Base-by-base conservation (phyloP, 306 rosid genomes). In the Rosa chinensis region DNA sequence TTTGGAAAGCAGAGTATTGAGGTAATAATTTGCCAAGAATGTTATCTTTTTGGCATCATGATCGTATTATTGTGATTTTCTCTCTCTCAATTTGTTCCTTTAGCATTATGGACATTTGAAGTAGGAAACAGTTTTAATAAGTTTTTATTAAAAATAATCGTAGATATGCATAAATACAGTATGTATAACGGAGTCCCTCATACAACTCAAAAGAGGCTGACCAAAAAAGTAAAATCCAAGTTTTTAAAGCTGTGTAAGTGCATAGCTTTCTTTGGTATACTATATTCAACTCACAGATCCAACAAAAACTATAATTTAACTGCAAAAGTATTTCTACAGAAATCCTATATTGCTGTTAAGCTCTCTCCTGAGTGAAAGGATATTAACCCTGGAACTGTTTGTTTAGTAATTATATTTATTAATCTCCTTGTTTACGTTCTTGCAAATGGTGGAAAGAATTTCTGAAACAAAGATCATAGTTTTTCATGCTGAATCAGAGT, bases 1-100 rank as follows among this genome's bases (percentile, higher is more conserved):
- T 82, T 93, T 77, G 99, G 99, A 76, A 89, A 86, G 71, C 87
- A 56, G 66, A 96, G 99, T n/a, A 87, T 89, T 79, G 98, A 96
- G 98, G 99, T 96, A 87, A 82, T 76, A 70, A 40, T 80, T 81
- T 61, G 35, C 73, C n/a, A 18, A 75, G 67, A 42, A 28, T 76
- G 72, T 64, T 47, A 47, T 76, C 20, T 28, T 56, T 55, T 75
- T 62, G 77, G 61, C 77, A 70, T 50, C 62, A 11, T 0, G 13
- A 8, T 56, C 64, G 21, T 64, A 37, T 66, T 35, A 66, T 66
- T 66, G 42, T 37, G n/a, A 16, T 40, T 9, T 49, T 40, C 4
- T 20, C 58, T 5, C 28, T 12, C 13, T n/a, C 20, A 25, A 17
- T 18, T 61, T 5, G 28, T 45, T 17, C 23, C 7, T n/a, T 39